A percentile compares a stretch with the other conserved stretches of the same genome.
These are phyloP conservation scores for Cyamopsis tetragonoloba DNA, from an alignment of 306 rosid genomes.

Conservation along the genomic window DNA sequence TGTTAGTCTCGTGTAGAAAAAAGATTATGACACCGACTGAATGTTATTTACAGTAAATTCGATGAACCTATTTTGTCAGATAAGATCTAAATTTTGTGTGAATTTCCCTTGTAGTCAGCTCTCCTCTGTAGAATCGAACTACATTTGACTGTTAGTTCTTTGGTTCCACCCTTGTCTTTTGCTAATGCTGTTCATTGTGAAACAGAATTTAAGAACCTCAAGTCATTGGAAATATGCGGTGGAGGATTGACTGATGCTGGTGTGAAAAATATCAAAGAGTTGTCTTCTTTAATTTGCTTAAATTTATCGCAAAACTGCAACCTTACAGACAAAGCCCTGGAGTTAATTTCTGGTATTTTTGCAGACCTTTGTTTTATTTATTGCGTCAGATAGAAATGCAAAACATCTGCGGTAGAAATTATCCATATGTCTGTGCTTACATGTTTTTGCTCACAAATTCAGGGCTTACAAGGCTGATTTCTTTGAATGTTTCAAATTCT, in stretches of 20 bases:
- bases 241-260: slow-evolving; percentile 96
- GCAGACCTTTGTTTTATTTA: slow-evolving; percentile 4
- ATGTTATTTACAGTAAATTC: not conserved
- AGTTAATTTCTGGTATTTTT: slow-evolving; percentile 70
- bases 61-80: slow-evolving; percentile 1
- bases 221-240: slow-evolving; percentile 90
- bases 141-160: not conserved
- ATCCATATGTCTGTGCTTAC: slow-evolving; percentile 2
- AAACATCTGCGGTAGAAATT: not conserved
- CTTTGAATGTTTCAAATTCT: slow-evolving; percentile 72
- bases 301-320: slow-evolving; percentile 88
- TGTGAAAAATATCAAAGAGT: slow-evolving; percentile 73
- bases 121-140: not conserved
- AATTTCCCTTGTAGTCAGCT: not conserved
- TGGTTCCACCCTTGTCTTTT: not conserved
- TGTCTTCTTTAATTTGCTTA: slow-evolving; percentile 69
- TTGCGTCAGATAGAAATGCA: not conserved
- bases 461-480: slow-evolving; percentile 75
- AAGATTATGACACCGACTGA: not conserved
- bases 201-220: slow-evolving; percentile 81
- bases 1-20: slow-evolving; percentile 12
- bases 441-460: slow-evolving; percentile 36
- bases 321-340: slow-evolving; percentile 83
- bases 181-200: not conserved
- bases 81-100: not conserved